These are phyloP conservation scores for Cordyceps pruinosa DNA, from an alignment of 2,329 filamentous ascomycete species.

Conservation along the genomic window DNA sequence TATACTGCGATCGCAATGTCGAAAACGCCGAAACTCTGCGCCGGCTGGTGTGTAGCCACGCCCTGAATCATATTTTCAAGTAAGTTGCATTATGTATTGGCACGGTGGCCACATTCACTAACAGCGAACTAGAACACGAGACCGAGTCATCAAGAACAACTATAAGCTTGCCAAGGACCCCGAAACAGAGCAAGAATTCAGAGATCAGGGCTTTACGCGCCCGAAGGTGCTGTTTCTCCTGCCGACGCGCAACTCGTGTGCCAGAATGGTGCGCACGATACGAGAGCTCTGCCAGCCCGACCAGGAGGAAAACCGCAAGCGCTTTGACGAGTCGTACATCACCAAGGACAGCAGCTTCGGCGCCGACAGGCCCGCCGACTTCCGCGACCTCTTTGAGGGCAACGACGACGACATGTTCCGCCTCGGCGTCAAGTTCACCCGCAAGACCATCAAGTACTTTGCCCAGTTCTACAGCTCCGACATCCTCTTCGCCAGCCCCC, in stretches of 20 bases:
- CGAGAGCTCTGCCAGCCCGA: conserved; percentile 71
- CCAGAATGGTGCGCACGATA: conserved; percentile 70
- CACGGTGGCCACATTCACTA: conserved; percentile 7
- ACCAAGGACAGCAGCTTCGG: conserved; percentile 59
- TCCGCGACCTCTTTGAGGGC: conserved; percentile 80
- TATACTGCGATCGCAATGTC: conserved; percentile 66
- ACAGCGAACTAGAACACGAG: conserved; percentile 57
- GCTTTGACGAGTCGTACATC: conserved; percentile 79
- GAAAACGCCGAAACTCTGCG: conserved; percentile 63
- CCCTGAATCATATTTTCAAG: conserved; percentile 89
- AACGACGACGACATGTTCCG: conserved; percentile 98
- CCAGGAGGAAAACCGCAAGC: conserved; percentile 89
- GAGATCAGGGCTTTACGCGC: conserved; percentile 91
- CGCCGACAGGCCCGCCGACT: conserved; percentile 74
- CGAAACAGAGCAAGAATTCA: conserved; percentile 61
- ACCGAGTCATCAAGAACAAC: conserved; percentile 89
- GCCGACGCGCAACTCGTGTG: conserved; percentile 81
- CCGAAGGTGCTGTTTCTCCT: conserved; percentile 89
- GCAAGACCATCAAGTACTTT: conserved; percentile 93
- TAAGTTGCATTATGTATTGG: conserved; percentile 28
- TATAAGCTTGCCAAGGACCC: conserved; percentile 64
- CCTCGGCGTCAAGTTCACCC: conserved; percentile 90
- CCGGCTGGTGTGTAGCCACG: conserved; percentile 70
- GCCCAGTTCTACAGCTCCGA: conserved; percentile 94
- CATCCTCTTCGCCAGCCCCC: conserved; percentile 83